Evolutionary conservation across 2,329 filamentous ascomycete genomes (phyloP).

Genomic region (Colletotrichum godetiae): DNA sequence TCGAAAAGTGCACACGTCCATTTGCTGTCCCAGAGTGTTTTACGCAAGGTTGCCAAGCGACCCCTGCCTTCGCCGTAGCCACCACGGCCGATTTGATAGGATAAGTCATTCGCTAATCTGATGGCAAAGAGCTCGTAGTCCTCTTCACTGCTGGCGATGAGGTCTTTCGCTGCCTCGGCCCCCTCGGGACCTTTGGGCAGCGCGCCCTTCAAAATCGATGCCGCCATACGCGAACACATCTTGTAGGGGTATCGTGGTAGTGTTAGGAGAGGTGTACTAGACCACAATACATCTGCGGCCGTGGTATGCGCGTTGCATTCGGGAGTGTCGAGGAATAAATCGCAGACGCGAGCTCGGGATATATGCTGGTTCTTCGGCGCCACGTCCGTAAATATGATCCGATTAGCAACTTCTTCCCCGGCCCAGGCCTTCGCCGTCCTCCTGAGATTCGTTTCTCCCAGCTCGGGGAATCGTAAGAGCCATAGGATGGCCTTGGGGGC

Average conservation of each 20-base stretch:
- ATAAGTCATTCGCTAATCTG: slow-evolving; percentile 71
- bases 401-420: slow-evolving; percentile 82
- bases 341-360: slow-evolving; percentile 88
- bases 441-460: slow-evolving; percentile 87
- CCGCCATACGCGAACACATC: slow-evolving; percentile 99
- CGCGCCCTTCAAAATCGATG: slow-evolving; percentile 91
- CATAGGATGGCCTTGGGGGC: slow-evolving; percentile 92
- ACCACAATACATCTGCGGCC: slow-evolving; percentile 96
- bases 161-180: slow-evolving; percentile 73
- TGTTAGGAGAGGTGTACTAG: slow-evolving; percentile 91
- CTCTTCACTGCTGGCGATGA: slow-evolving; percentile 82
- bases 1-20: slow-evolving; percentile 92
- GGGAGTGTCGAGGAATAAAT: slow-evolving; percentile 95
- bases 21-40: slow-evolving; percentile 83
- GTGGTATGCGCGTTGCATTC: slow-evolving; percentile 99
- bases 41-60: slow-evolving; percentile 81
- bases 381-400: slow-evolving; percentile 95
- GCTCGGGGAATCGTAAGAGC: slow-evolving; percentile 95
- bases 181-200: slow-evolving; percentile 80
- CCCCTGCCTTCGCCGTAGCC: slow-evolving; percentile 70
- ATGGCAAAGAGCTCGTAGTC: slow-evolving; percentile 87
- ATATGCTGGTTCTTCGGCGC: slow-evolving; percentile 96
- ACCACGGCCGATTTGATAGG: slow-evolving; percentile 61
- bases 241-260: slow-evolving; percentile 94
- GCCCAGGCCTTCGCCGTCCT: slow-evolving; percentile 87